These are phyloP conservation scores for Bipolaris sorokiniana DNA, from an alignment of 2,329 filamentous ascomycete species.

Conservation along the genomic window DNA sequence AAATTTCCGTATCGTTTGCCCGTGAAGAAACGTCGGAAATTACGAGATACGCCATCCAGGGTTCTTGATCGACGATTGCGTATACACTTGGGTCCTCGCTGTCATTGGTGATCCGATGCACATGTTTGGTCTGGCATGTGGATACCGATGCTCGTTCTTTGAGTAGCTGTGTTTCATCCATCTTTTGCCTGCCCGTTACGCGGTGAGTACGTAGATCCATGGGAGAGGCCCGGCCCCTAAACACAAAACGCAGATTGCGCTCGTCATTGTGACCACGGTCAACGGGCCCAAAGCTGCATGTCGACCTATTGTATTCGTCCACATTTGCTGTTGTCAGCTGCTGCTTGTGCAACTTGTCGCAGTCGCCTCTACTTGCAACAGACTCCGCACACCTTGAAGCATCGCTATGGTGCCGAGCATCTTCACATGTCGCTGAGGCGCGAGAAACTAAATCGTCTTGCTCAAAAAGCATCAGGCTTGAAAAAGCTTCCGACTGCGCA, in stretches of 20 bases:
- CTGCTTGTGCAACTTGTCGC: slow-evolving; percentile 6
- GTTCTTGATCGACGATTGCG: slow-evolving; percentile 35
- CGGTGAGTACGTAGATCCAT: slow-evolving; percentile 6
- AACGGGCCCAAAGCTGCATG: slow-evolving; percentile 23
- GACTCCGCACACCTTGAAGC: background rate
- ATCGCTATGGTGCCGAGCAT: background rate
- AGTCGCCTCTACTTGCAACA: background rate
- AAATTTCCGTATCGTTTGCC: slow-evolving; percentile 18
- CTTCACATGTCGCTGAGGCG: slow-evolving; percentile 8
- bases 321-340: background rate
- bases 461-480: slow-evolving; percentile 48
- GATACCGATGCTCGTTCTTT: slow-evolving; percentile 21
- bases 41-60: slow-evolving; percentile 36
- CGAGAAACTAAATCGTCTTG: slow-evolving; percentile 13
- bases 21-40: slow-evolving; percentile 30
- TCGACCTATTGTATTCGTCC: slow-evolving; percentile 5
- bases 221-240: slow-evolving; percentile 17
- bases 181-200: slow-evolving; percentile 12
- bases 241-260: slow-evolving; percentile 29
- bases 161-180: slow-evolving; percentile 22
- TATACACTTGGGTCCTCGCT: slow-evolving; percentile 8
- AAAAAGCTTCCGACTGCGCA: slow-evolving; percentile 27
- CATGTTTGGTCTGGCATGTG: slow-evolving; percentile 12
- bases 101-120: slow-evolving; percentile 15
- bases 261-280: slow-evolving; percentile 22